These are phyloP conservation scores for Irpex rosettiformis DNA, from an alignment of 1,284 basidiomycete species.

Conservation along the genomic window DNA sequence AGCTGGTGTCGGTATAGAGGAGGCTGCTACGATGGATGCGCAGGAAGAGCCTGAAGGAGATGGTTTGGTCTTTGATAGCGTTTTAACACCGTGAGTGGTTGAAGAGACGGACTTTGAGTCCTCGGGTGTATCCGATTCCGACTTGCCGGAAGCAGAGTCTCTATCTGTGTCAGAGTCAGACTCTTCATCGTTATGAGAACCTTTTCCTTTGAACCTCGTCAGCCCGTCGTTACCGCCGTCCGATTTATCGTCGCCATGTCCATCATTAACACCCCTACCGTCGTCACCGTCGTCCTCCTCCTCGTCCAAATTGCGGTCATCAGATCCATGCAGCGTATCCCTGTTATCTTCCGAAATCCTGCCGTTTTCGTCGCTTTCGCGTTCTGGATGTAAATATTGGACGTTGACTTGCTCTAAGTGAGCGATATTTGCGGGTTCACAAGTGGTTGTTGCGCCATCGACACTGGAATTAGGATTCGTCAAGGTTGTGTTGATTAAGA, in stretches of 20 bases:
- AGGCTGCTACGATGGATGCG: background rate
- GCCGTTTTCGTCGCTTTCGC: constrained; percentile 6
- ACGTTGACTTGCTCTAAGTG: background rate
- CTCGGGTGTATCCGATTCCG: background rate
- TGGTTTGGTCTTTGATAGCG: background rate
- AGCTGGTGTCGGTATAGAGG: constrained; percentile 1
- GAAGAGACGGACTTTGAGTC: background rate
- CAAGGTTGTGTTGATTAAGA: constrained; percentile 5
- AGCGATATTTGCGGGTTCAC: constrained; percentile 1
- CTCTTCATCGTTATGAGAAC: constrained; percentile 4
- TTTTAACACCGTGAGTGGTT: background rate
- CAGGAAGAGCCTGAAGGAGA: background rate
- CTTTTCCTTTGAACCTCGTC: background rate
- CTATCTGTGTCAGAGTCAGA: background rate
- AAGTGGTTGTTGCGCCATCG: background rate
- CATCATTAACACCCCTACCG: background rate
- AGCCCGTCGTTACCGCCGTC: background rate
- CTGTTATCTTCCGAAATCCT: background rate
- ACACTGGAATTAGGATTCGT: background rate
- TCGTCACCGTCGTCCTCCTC: background rate
- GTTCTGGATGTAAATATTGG: constrained; percentile 4
- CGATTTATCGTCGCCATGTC: background rate
- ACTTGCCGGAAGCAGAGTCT: background rate
- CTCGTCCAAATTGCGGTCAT: constrained; percentile 1
- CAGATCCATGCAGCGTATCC: constrained; percentile 1